Base-by-base conservation (phyloP, 1,139 yeast species). In the Nakaseomyces uthaithaninus region DNA sequence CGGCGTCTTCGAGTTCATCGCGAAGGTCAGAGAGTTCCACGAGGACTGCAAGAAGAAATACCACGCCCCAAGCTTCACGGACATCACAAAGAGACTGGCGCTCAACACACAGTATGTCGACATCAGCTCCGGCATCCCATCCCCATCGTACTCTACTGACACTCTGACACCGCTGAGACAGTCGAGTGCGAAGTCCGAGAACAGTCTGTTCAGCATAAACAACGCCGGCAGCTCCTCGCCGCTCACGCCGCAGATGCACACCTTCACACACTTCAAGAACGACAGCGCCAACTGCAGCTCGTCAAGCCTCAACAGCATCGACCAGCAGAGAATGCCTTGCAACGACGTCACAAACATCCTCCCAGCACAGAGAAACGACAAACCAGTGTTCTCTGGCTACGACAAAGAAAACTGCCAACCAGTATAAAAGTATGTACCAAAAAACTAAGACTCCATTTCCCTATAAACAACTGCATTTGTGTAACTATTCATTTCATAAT, bases 51-150 rank as follows among this genome's bases (percentile, higher is more conserved):
- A 55, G 40, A 54, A 49, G 39, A 52, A 53, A 42, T 34, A 48
- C 36, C 52, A 52, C 40, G 43, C 52, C 16, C 56, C 59, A n/a
- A 47, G 58, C 15, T 49, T 54, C 11, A 49, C 51, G 54, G 57
- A 53, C 37, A 42, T 52, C 15, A 45, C 53, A 15, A 47, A 49
- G 31, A 45, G 51, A 40, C 34, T 43, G 8, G 40, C 51, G 20
- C 37, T 45, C 35, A 46, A 45, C 44, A 19, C 50, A 25, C 51
- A 39, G 24, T 47, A 42, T 24, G 44, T 42, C 38, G 49, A 46
- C 22, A 44, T 45, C 15, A 37, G 37, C 9, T 34, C 52, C 42
- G 38, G 48, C 33, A 38, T 46, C 19, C 45, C 53, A 39, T 42
- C 54, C 20, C 46, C 53, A 27, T 43, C 49, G 4, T 46, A 44